Percentiles rank a stretch among this genome's conserved stretches.
Conservation (phyloP, 371 early-diverging fungal genomes). For the Gilbertella persicaria region DNA sequence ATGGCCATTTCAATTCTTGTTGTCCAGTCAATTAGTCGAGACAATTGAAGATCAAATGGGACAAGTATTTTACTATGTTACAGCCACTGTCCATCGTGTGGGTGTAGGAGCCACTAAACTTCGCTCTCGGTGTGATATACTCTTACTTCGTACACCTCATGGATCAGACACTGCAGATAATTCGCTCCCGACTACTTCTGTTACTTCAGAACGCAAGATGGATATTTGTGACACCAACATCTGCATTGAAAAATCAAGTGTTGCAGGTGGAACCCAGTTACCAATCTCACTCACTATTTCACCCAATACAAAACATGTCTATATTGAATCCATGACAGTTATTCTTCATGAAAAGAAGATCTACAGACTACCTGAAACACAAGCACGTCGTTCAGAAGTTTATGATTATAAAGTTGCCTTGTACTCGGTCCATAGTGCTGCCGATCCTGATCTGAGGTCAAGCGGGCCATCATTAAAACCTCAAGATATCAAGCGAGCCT, state of each 20-base stretch:
- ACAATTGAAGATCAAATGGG: conserved; percentile 42
- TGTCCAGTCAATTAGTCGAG: conserved; percentile 32
- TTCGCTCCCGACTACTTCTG: conserved; percentile 30
- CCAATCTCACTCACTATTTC: conserved; percentile 27
- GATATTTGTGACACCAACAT: conserved; percentile 30
- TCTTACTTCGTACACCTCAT: conserved; percentile 28
- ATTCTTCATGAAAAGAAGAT: conserved; percentile 26
- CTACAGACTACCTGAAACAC: conserved; percentile 32
- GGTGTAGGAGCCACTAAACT: conserved; percentile 31
- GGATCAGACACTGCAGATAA: conserved; percentile 30
- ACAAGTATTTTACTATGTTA: conserved; percentile 30
- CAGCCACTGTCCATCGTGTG: conserved; percentile 30
- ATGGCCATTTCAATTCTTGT: conserved; percentile 38
- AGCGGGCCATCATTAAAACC: conserved; percentile 7
- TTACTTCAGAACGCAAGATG: conserved; percentile 22
- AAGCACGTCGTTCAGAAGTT: conserved; percentile 26
- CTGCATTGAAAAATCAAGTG: conserved; percentile 32
- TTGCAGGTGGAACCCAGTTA: conserved; percentile 33
- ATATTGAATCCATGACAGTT: conserved; percentile 35
- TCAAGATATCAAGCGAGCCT: conserved; percentile 21
- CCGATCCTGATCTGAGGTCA: conserved; percentile 12
- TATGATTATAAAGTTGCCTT: conserved; percentile 30
- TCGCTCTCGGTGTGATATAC: conserved; percentile 23
- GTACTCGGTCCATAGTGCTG: conserved; percentile 8
- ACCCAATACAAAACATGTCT: conserved; percentile 29